Base-by-base conservation (phyloP, 805 yeast species). In the Grigorovia transvaalensis region DNA sequence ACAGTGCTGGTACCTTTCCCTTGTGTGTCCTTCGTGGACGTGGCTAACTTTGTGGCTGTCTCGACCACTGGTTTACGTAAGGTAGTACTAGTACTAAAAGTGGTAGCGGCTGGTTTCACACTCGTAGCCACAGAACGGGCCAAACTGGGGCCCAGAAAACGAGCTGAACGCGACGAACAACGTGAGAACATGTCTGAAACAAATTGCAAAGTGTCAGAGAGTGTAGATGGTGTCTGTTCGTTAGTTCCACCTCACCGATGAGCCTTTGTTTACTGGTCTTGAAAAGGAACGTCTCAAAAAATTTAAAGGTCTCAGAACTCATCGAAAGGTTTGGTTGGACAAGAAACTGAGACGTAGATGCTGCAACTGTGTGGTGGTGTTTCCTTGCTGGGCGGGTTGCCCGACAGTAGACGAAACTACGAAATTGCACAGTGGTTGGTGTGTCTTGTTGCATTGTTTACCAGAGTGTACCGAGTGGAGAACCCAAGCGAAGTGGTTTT, bases 401-500 rank as follows among this genome's bases (percentile, higher is more conserved):
- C 67, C 9, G 66, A 60, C 48, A 51, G 61, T 3, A 56, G 4
- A 15, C 8, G 64, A 47, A 70, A 70, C 54, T 71, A 74, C 51
- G 70, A 71, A 54, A 56, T 75, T 47, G 82, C 81, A 41, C 78
- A 85, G 18, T 60, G 80, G 20, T 51, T 78, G 9, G 75, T 89
- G 59, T 86, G 96, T 0, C 58, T 74, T 0, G 57, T 82, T 35
- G 85, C 95, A 11, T 81, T 88, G 58, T 74, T 74, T 2, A 74
- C 83, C 4, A 71, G 95, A 61, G 83, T 84, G 65, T 75, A 76
- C 56, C 72, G 71, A 53, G 74, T 85, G 51, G 74, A 80, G 63
- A 71, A 70, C 47, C 93, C 93, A 1, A 73, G 74, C 54, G 82
- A 82, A 64, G 93, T 85, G 53, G 91, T 85, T 2, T 85, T 85